These are phyloP conservation scores for Pseudocercospora fijiensis DNA, from an alignment of 2,329 filamentous ascomycete species.

Conservation along the genomic window DNA sequence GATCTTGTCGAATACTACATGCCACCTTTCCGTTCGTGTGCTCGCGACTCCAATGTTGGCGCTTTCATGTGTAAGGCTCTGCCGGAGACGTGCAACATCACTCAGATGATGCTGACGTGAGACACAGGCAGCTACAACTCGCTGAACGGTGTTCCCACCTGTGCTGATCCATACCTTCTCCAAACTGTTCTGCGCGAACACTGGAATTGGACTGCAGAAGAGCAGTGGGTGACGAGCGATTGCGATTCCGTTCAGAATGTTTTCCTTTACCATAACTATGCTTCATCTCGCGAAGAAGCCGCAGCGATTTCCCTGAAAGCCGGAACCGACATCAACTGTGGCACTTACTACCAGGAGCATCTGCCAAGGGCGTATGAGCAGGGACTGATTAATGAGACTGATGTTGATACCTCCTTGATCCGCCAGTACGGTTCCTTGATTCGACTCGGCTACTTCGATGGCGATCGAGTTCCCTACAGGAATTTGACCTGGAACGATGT, in stretches of 20 bases:
- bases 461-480: slow-evolving; percentile 50
- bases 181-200: slow-evolving; percentile 63
- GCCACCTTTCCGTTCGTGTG: slow-evolving; percentile 59
- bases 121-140: slow-evolving; percentile 48
- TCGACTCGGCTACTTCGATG: slow-evolving; percentile 59
- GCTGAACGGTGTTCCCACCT: slow-evolving; percentile 65
- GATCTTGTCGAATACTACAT: slow-evolving; percentile 69
- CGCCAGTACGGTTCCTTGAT: slow-evolving; percentile 58
- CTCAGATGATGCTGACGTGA: slow-evolving; percentile 36
- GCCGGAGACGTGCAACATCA: too few relatives aligned
- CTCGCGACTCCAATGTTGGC: slow-evolving; percentile 47
- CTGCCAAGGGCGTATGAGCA: slow-evolving; percentile 46
- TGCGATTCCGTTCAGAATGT: slow-evolving; percentile 61
- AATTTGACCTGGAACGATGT: slow-evolving; percentile 58
- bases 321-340: slow-evolving; percentile 57
- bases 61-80: slow-evolving; percentile 57
- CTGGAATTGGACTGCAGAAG: slow-evolving; percentile 62
- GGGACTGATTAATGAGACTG: slow-evolving; percentile 46
- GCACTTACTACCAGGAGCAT: slow-evolving; percentile 49
- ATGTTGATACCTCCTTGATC: slow-evolving; percentile 51
- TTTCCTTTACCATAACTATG: slow-evolving; percentile 51
- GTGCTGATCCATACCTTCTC: slow-evolving; percentile 62
- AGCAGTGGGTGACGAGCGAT: slow-evolving; percentile 64
- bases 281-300: slow-evolving; percentile 46
- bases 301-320: slow-evolving; percentile 52